A percentile compares a stretch with the other conserved stretches of the same genome.
Conservation (phyloP, 768 basidiomycete genomes). For the Galerina marginata region DNA sequence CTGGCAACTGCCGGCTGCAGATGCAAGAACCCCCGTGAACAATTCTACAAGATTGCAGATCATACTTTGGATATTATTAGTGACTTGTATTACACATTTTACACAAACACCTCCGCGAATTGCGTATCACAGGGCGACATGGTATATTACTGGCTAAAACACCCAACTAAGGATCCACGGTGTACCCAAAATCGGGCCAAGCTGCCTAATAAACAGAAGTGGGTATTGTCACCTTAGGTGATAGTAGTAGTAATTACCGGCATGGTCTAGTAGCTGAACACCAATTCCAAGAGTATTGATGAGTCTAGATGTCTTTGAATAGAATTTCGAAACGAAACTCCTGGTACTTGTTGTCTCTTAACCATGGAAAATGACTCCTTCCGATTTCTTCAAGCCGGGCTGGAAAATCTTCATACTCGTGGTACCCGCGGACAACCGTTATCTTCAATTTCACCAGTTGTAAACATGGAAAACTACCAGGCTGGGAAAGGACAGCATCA, state of each 20-base stretch:
- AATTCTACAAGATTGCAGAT: too few species aligned
- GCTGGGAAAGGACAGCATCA: slow-evolving; percentile 1
- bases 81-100: too few species aligned
- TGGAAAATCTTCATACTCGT: slow-evolving; percentile 5
- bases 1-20: too few species aligned
- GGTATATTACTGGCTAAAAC: too few species aligned
- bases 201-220: neutral
- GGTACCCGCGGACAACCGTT: neutral
- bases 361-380: slow-evolving; percentile 1
- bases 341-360: slow-evolving; percentile 1
- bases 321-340: slow-evolving; percentile 12
- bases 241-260: too few species aligned
- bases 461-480: neutral
- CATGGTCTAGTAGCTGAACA: too few species aligned
- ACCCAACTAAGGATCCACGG: too few species aligned
- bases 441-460: neutral
- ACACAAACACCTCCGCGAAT: too few species aligned
- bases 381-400: slow-evolving; percentile 10
- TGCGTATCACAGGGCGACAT: too few species aligned
- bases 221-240: neutral
- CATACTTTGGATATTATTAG: too few species aligned
- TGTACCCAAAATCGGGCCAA: neutral
- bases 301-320: slow-evolving; percentile 2
- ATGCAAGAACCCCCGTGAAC: too few species aligned
- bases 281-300: too few species aligned